phyloP scores from a whole-genome alignment of 306 rosid genomes.

The Cucumis melo region DNA sequence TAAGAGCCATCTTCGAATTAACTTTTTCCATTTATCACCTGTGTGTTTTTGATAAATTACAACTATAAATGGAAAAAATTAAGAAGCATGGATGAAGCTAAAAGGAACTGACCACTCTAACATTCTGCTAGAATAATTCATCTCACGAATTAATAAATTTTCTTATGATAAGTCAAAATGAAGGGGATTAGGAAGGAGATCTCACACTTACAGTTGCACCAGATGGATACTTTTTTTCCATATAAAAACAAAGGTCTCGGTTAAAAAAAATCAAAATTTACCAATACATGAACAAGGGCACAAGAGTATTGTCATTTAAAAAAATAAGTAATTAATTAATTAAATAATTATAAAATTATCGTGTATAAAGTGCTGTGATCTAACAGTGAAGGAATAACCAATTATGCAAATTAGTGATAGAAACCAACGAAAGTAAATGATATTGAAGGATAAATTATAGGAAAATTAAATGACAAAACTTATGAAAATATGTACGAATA shows the following conservation, averaged over 20 bases:
- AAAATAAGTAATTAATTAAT: too few species aligned
- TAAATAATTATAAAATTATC: not conserved
- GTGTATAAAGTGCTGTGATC: not conserved
- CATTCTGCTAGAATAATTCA: not conserved
- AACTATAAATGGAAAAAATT: not conserved
- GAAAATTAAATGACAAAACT: not conserved
- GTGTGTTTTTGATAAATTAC: not conserved
- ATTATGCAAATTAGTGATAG: not conserved
- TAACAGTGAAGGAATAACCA: not conserved
- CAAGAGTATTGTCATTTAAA: too few species aligned
- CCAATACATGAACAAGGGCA: too few species aligned
- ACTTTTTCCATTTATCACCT: not conserved
- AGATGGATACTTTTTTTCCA: not conserved
- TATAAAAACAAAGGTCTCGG: not conserved
- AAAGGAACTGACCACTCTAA: not conserved
- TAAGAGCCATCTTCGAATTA: not conserved
- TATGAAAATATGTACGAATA: too few species aligned
- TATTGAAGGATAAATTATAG: not conserved
- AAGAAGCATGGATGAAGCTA: not conserved
- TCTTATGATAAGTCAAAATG: not conserved
- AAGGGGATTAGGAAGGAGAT: not conserved
- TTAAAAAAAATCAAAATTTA: not conserved
- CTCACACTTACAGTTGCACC: not conserved
- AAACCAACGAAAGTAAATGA: not conserved
- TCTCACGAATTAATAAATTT: not conserved